phyloP scores from a whole-genome alignment of 768 basidiomycete species.

The Suillus occidentalis region DNA sequence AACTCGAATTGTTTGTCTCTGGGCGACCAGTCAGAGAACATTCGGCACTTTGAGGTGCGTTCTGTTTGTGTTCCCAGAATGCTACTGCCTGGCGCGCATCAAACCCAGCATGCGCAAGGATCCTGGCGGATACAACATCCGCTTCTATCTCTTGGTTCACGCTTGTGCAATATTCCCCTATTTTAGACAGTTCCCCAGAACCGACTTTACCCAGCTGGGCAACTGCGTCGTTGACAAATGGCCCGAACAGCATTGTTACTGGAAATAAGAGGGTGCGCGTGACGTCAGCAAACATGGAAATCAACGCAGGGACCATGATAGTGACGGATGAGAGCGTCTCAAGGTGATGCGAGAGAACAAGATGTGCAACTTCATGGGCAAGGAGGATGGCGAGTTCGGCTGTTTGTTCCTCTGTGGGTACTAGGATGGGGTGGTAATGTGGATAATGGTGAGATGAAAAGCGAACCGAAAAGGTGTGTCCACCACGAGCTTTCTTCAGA shows the following conservation, averaged over 20 bases:
- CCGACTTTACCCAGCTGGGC: slow-evolving; percentile 78
- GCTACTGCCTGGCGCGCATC: slow-evolving; percentile 78
- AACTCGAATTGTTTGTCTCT: slow-evolving; percentile 10
- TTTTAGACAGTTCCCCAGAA: slow-evolving; percentile 69
- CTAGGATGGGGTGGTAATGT: slow-evolving; percentile 40
- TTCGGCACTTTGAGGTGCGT: slow-evolving; percentile 19
- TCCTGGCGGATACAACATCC: slow-evolving; percentile 81
- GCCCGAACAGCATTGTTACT: slow-evolving; percentile 87
- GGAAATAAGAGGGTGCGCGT: slow-evolving; percentile 82
- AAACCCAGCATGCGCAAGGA: slow-evolving; percentile 92
- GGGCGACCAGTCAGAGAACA: slow-evolving; percentile 21
- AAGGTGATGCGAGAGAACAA: slow-evolving; percentile 87
- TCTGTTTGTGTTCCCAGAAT: slow-evolving; percentile 75
- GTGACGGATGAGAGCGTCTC: slow-evolving; percentile 87
- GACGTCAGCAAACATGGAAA: slow-evolving; percentile 77
- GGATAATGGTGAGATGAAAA: slow-evolving; percentile 35
- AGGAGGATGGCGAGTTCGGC: slow-evolving; percentile 86
- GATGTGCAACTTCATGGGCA: slow-evolving; percentile 91
- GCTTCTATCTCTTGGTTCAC: slow-evolving; percentile 89
- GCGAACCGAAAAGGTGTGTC: slow-evolving; percentile 47
- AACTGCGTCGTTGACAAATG: slow-evolving; percentile 93
- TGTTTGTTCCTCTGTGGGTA: slow-evolving; percentile 80
- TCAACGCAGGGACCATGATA: slow-evolving; percentile 76
- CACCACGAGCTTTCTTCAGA: slow-evolving; percentile 41
- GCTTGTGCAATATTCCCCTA: slow-evolving; percentile 76